Conservation (phyloP, 2,329 filamentous ascomycete species). For the Fusarium zealandicum region DNA sequence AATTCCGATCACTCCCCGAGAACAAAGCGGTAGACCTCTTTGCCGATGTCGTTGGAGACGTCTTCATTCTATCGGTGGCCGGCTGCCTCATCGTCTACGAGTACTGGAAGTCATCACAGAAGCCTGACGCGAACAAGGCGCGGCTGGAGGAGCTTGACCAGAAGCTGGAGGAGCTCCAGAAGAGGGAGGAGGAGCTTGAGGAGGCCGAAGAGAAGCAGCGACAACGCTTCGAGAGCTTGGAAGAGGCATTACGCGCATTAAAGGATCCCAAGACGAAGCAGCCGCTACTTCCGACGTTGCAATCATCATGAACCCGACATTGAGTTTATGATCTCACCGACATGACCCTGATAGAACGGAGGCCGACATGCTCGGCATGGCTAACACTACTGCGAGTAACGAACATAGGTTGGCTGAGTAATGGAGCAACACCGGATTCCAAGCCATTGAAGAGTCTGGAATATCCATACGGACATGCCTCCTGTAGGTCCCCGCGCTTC, state of each 20-base stretch:
- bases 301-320: constrained; percentile 22
- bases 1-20: constrained; percentile 69
- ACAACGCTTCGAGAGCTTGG: constrained; percentile 59
- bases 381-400: no score
- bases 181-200: constrained; percentile 58
- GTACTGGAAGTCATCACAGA: constrained; percentile 64
- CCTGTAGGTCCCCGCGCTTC: constrained; percentile 1
- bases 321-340: not conserved
- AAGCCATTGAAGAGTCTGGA: not conserved
- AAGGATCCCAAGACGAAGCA: constrained; percentile 65
- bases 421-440: not conserved
- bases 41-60: constrained; percentile 69
- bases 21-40: constrained; percentile 71
- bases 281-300: constrained; percentile 55
- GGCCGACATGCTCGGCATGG: no score
- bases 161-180: constrained; percentile 58
- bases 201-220: constrained; percentile 53
- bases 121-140: constrained; percentile 65
- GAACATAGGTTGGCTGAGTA: not conserved
- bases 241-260: constrained; percentile 59
- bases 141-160: constrained; percentile 59
- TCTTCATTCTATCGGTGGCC: constrained; percentile 68
- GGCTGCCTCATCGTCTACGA: constrained; percentile 66
- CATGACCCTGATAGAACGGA: no score
- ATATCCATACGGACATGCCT: constrained; percentile 6